phyloP scores from a whole-genome alignment of 805 yeast genomes.

The Candida tibetensis region DNA sequence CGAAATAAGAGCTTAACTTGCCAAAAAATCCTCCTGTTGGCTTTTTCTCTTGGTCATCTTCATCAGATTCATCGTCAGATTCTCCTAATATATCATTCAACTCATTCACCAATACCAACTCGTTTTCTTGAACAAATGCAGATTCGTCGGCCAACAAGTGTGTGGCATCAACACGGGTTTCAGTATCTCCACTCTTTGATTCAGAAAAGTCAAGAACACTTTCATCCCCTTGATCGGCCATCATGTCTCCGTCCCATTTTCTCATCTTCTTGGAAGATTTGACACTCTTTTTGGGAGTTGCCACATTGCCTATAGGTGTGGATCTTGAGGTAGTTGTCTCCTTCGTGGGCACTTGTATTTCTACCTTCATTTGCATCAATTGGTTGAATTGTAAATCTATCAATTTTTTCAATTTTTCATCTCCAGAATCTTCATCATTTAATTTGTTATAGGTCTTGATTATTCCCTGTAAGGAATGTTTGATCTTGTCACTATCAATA shows the following conservation, averaged over 20 bases:
- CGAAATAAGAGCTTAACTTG: constrained; percentile 37
- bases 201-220: constrained; percentile 34
- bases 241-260: constrained; percentile 41
- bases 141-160: constrained; percentile 20
- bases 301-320: constrained; percentile 1
- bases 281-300: constrained; percentile 9
- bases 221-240: constrained; percentile 26
- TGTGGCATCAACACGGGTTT: constrained; percentile 1
- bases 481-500: constrained; percentile 37
- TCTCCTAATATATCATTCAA: constrained; percentile 37
- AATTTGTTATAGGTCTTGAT: constrained; percentile 32
- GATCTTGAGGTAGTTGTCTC: neutral
- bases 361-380: constrained; percentile 29
- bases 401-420: constrained; percentile 29
- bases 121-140: constrained; percentile 38
- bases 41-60: constrained; percentile 11
- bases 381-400: constrained; percentile 39
- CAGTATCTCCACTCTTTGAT: constrained; percentile 8
- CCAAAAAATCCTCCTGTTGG: constrained; percentile 30
- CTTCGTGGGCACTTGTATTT: constrained; percentile 1
- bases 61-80: constrained; percentile 29
- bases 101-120: constrained; percentile 40
- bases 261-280: constrained; percentile 36
- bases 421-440: constrained; percentile 20
- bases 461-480: constrained; percentile 28